A percentile compares a stretch with the other conserved stretches of the same genome.
Conservation (phyloP, 2,329 filamentous ascomycete genomes). For the Dendrostoma leiphaemia region DNA sequence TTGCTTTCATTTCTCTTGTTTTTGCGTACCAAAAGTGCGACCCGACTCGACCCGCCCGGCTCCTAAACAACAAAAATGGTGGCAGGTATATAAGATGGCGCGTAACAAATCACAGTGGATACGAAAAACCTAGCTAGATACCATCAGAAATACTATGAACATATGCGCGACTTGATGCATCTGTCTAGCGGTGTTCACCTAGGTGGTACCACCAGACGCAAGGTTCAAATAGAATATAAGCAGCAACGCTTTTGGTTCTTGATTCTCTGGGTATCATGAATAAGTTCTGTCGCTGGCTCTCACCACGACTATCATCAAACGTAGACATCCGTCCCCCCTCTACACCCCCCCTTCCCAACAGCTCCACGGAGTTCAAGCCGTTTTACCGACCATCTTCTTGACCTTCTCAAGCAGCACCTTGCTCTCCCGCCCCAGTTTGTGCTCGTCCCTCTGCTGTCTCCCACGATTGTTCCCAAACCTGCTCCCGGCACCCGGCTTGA, state of each 20-base stretch:
- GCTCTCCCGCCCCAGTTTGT: constrained; percentile 81
- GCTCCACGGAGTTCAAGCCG: too few relatives aligned
- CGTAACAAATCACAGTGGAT: too few relatives aligned
- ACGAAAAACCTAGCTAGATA: neutral
- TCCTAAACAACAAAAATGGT: too few relatives aligned
- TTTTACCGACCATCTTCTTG: constrained; percentile 65
- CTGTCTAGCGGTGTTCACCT: too few relatives aligned
- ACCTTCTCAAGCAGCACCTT: constrained; percentile 74
- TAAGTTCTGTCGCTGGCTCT: neutral
- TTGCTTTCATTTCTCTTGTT: too few relatives aligned
- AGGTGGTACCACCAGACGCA: too few relatives aligned
- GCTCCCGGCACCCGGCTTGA: constrained; percentile 43
- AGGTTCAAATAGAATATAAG: too few relatives aligned
- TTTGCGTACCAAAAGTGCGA: neutral
- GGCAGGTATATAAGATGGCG: too few relatives aligned
- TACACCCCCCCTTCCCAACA: too few relatives aligned
- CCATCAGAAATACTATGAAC: too few relatives aligned
- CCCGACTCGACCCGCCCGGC: neutral
- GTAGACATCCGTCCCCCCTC: too few relatives aligned
- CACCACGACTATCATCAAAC: neutral
- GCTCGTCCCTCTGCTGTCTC: constrained; percentile 64
- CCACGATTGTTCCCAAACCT: constrained; percentile 47
- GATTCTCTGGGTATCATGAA: neutral
- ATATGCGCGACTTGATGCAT: too few relatives aligned
- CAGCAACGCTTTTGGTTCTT: neutral